A percentile compares a stretch with the other conserved stretches of the same genome.
Evolutionary conservation across 2,329 filamentous ascomycete species (phyloP).

Genomic region (Penicillium concentricum): DNA sequence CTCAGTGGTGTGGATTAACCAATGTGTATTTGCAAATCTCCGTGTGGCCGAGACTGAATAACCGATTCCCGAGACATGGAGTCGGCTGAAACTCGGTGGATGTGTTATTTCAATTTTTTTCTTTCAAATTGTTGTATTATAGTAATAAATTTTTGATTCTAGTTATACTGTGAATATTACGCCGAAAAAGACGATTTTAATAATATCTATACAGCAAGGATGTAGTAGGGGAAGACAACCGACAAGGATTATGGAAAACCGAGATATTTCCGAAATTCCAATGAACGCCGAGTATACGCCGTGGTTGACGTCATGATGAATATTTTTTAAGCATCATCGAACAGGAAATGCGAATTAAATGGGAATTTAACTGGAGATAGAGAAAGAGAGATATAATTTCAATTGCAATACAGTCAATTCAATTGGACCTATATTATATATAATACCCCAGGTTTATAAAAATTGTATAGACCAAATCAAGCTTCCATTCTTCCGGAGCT

Average conservation of each 20-base stretch:
- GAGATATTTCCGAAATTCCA: not conserved
- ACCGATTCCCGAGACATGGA: conserved; percentile 35
- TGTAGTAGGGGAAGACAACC: not conserved
- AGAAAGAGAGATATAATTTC: too few relatives aligned
- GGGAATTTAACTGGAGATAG: too few relatives aligned
- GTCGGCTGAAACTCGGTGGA: conserved; percentile 10
- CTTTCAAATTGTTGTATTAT: not conserved
- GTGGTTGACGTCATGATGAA: conserved; percentile 5
- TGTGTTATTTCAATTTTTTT: not conserved
- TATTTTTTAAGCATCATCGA: not conserved
- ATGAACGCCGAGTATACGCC: not conserved
- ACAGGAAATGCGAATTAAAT: not conserved
- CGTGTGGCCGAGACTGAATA: conserved; percentile 36
- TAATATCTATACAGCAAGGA: not conserved
- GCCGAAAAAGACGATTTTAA: not conserved
- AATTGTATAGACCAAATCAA: not conserved
- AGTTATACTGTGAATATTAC: not conserved
- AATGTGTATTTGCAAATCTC: conserved; percentile 18
- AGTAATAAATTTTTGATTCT: not conserved
- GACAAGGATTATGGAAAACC: not conserved
- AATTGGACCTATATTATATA: not conserved
- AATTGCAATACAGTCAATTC: too few relatives aligned
- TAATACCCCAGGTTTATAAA: too few relatives aligned
- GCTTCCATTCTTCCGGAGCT: conserved; percentile 6
- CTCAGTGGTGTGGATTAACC: conserved; percentile 3